A percentile compares a stretch with the other conserved stretches of the same genome.
Evolutionary conservation across 495 filamentous ascomycete genomes (phyloP).

Genomic region (Venustampulla echinocandica): DNA sequence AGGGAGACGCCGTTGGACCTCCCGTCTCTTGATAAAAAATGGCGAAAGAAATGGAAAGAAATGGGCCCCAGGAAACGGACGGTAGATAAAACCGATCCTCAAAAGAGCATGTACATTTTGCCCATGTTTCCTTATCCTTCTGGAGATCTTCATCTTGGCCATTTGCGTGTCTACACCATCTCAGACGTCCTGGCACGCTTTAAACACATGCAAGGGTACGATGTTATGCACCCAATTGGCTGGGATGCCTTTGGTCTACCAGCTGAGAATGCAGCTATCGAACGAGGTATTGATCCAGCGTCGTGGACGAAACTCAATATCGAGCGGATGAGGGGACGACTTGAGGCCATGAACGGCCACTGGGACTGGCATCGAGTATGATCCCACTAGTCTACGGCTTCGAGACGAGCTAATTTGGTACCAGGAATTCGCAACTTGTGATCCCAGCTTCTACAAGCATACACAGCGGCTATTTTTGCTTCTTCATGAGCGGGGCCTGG

Average conservation of each 20-base stretch:
- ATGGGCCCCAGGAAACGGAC: constrained; percentile 10
- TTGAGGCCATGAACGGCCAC: constrained; percentile 62
- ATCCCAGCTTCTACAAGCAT: constrained; percentile 78
- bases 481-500: constrained; percentile 60
- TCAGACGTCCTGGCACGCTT: constrained; percentile 77
- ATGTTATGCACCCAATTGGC: constrained; percentile 80
- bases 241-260: constrained; percentile 92
- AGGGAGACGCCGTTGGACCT: no score
- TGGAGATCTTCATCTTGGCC: constrained; percentile 80
- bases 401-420: constrained; percentile 1
- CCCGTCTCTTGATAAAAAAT: constrained; percentile 61
- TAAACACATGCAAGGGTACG: constrained; percentile 62
- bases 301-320: constrained; percentile 78
- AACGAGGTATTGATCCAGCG: constrained; percentile 68
- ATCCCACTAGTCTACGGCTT: constrained; percentile 33
- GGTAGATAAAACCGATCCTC: constrained; percentile 5
- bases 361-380: constrained; percentile 70
- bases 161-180: constrained; percentile 84
- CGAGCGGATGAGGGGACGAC: constrained; percentile 71
- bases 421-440: constrained; percentile 76
- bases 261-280: constrained; percentile 90
- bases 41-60: constrained; percentile 51
- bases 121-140: constrained; percentile 95
- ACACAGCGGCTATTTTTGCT: constrained; percentile 78
- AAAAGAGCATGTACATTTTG: constrained; percentile 62